A percentile compares a stretch with the other conserved stretches of the same genome.
phyloP scores from a whole-genome alignment of 805 yeast genomes.

The Wickerhamomyces chambardii region DNA sequence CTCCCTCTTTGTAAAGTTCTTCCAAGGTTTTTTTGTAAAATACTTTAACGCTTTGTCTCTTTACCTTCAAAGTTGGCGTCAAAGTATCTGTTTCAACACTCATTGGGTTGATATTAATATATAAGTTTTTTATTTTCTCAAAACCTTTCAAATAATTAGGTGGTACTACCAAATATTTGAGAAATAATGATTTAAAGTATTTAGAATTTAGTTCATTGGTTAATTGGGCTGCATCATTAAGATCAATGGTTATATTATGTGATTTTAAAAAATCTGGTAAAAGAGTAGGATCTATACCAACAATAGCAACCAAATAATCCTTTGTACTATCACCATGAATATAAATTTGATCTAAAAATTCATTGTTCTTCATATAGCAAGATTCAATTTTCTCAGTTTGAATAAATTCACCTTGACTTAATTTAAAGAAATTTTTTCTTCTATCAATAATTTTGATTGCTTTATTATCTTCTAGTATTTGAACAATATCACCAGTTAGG shows the following conservation, averaged over 20 bases:
- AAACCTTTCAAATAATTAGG: slow-evolving; percentile 42
- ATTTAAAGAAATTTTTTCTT: slow-evolving; percentile 48
- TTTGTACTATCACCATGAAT: slow-evolving; percentile 49
- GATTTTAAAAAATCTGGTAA: slow-evolving; percentile 5
- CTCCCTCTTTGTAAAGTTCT: slow-evolving; percentile 36
- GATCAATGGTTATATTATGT: neutral
- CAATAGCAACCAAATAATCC: slow-evolving; percentile 40
- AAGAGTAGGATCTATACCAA: slow-evolving; percentile 41
- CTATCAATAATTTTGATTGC: slow-evolving; percentile 45
- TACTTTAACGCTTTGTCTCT: slow-evolving; percentile 36
- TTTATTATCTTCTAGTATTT: slow-evolving; percentile 33
- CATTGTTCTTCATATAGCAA: slow-evolving; percentile 34
- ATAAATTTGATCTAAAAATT: slow-evolving; percentile 35
- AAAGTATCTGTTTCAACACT: slow-evolving; percentile 50
- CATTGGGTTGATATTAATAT: slow-evolving; percentile 48
- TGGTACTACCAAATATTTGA: slow-evolving; percentile 5
- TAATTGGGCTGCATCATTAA: neutral
- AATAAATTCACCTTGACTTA: slow-evolving; percentile 46
- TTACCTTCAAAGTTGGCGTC: slow-evolving; percentile 60
- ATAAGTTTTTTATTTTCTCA: slow-evolving; percentile 50
- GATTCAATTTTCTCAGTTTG: slow-evolving; percentile 61
- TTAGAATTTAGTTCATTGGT: neutral
- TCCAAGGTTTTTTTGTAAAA: slow-evolving; percentile 28
- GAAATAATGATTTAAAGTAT: neutral
- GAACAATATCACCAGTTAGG: slow-evolving; percentile 50